Percentiles rank a stretch among this genome's conserved stretches.
Conservation (phyloP, 352 stramenopile species). For the Globisporangium canariense region DNA sequence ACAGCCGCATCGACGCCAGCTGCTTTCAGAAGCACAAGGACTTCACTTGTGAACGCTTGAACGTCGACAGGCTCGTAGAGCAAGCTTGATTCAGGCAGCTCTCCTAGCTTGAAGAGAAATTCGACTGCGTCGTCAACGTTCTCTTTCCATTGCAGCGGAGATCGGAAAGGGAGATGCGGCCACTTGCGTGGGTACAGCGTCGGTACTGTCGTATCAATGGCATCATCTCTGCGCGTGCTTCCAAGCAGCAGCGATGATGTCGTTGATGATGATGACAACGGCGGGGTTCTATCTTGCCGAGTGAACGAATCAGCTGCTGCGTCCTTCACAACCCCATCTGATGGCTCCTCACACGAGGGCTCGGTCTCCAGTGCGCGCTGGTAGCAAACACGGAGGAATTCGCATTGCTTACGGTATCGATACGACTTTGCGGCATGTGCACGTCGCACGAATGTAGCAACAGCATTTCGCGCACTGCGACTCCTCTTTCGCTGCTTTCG, state of each 20-base stretch:
- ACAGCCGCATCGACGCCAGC: slow-evolving; percentile 21
- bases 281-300: neutral
- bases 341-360: slow-evolving; percentile 13
- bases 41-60: slow-evolving; percentile 29
- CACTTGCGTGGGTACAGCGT: slow-evolving; percentile 55
- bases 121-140: slow-evolving; percentile 33
- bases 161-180: slow-evolving; percentile 60
- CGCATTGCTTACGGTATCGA: slow-evolving; percentile 52
- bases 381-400: slow-evolving; percentile 67
- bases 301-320: neutral
- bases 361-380: slow-evolving; percentile 43
- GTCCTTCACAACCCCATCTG: slow-evolving; percentile 1
- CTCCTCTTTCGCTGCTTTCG: slow-evolving; percentile 15
- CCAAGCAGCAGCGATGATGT: slow-evolving; percentile 18
- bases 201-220: slow-evolving; percentile 42
- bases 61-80: slow-evolving; percentile 67
- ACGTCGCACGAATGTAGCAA: slow-evolving; percentile 35
- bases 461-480: slow-evolving; percentile 26
- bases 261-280: slow-evolving; percentile 1
- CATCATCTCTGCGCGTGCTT: slow-evolving; percentile 30
- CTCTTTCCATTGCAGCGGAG: slow-evolving; percentile 46
- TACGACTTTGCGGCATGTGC: slow-evolving; percentile 44
- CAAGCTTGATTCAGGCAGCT: slow-evolving; percentile 52
- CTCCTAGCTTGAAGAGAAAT: slow-evolving; percentile 45
- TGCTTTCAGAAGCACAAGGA: slow-evolving; percentile 20